phyloP scores from a whole-genome alignment of 1,139 yeast species.

The Taiozyma sp. region DNA sequence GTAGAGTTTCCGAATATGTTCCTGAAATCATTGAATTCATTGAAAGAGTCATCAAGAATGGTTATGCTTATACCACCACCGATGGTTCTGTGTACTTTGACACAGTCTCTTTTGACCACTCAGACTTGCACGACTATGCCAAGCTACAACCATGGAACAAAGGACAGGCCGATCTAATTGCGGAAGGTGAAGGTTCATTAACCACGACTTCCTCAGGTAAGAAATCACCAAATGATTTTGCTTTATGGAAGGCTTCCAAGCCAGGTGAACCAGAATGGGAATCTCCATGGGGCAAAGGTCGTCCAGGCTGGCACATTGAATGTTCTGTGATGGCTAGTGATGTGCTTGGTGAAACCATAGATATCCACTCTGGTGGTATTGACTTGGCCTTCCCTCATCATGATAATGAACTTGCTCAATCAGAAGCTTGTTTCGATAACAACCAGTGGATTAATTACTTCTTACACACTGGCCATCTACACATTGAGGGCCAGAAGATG shows the following conservation, averaged over 20 bases:
- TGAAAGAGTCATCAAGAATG: constrained; percentile 63
- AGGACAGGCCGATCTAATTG: constrained; percentile 78
- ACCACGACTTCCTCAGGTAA: constrained; percentile 50
- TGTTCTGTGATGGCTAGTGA: constrained; percentile 99
- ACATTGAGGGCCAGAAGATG: constrained; percentile 98
- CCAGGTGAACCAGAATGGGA: constrained; percentile 98
- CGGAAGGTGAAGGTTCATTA: constrained; percentile 94
- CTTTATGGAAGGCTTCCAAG: constrained; percentile 93
- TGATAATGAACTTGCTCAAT: constrained; percentile 95
- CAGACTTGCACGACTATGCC: constrained; percentile 76
- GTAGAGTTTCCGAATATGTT: constrained; percentile 95
- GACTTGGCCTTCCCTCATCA: constrained; percentile 99
- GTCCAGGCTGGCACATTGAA: constrained; percentile 99
- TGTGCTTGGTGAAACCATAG: constrained; percentile 75
- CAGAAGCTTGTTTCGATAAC: constrained; percentile 88
- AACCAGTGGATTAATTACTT: constrained; percentile 96
- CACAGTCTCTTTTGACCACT: constrained; percentile 71
- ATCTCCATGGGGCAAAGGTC: constrained; percentile 95
- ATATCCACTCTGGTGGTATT: constrained; percentile 95
- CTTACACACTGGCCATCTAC: constrained; percentile 94
- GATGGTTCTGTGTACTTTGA: constrained; percentile 97
- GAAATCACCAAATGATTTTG: constrained; percentile 79
- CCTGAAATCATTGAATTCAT: constrained; percentile 88
- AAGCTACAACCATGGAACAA: constrained; percentile 98
- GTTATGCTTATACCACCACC: constrained; percentile 74